Conservation (phyloP, 2,329 filamentous ascomycete genomes). For the Paraconiothyrium brasiliense region DNA sequence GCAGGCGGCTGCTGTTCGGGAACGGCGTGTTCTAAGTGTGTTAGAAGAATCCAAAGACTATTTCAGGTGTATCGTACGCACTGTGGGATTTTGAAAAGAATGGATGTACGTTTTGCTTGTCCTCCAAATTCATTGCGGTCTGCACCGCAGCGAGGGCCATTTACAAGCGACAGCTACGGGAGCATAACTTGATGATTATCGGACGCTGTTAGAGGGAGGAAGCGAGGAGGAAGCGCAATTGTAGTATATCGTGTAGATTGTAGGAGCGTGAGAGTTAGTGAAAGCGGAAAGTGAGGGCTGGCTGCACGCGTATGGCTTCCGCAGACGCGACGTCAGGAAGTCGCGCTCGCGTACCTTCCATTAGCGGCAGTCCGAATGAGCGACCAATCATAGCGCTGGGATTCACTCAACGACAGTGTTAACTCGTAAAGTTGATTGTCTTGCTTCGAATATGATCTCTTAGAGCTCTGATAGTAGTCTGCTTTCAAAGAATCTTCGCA, state of each 20-base stretch:
- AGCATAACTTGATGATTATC: conserved; percentile 22
- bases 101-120: conserved; percentile 47
- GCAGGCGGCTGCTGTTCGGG: conserved; percentile 18
- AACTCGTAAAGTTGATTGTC: too few relatives aligned
- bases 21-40: conserved; percentile 23
- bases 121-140: conserved; percentile 50
- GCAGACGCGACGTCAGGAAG: conserved; percentile 18
- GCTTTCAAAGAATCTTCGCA: too few relatives aligned
- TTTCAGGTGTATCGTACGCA: conserved; percentile 19
- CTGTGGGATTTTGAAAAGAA: conserved; percentile 49
- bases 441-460: too few relatives aligned
- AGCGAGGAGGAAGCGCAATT: conserved; percentile 1
- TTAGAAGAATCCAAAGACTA: conserved; percentile 13
- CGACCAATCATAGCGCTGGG: conserved; percentile 1
- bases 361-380: not conserved
- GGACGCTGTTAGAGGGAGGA: not conserved
- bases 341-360: conserved; percentile 11
- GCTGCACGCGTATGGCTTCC: not conserved
- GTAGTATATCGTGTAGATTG: not conserved
- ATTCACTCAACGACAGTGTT: too few relatives aligned
- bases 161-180: conserved; percentile 29
- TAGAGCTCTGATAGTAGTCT: not conserved
- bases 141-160: conserved; percentile 51
- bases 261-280: not conserved
- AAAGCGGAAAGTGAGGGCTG: conserved; percentile 10